Evolutionary conservation across 768 basidiomycete genomes (phyloP), one percentile per base, ranked within the genome.

Genomic region (Coprinellus micaceus): DNA sequence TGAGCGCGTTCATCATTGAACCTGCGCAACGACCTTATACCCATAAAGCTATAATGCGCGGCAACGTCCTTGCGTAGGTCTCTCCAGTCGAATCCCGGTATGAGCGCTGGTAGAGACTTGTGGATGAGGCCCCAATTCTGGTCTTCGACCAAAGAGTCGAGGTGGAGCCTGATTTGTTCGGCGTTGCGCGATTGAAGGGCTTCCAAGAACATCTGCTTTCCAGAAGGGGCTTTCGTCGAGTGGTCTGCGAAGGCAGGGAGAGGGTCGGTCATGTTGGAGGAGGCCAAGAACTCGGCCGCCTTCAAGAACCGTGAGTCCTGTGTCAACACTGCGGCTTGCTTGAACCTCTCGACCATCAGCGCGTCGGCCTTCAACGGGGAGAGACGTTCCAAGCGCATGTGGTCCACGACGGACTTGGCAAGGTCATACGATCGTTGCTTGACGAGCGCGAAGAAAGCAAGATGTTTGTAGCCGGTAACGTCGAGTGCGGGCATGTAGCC

Each of bases 361-460:
- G 47, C 13, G 2, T 48, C 33, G 6, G 13, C 33, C 33, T 33
- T 33, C 33, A 33, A 13, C 7, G 33, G 33, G 13, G 33, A 33
- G 33, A 6, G 6, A 33, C 33, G 33, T 33, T 6, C 33, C 33
- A 33, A 33, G 33, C 33, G 33, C 33, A 33, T 33, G 33, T 33
- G 33, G 33, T 33, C 33, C 33, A 89, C 65, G 13, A 90, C 69
- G 12, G 65, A 59, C 13, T 75, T 66, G 0, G 81, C 86, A 24
- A 82, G 70, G 1, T 63, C 56, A 17, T 78, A 68, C 4, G 84
- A 84, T 39, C 75, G 69, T n/a, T 79, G 77, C 61, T 87, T 78
- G 7, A 80, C 80, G 33, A 92, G 74, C 3, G 84, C 73, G 66
- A 89, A 91, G 58, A 86, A 77, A 3, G 91, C 61, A 25, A 92